Evolutionary conservation across 345 rosid species (phyloP).

Genomic region (Eucalyptus marginata): DNA sequence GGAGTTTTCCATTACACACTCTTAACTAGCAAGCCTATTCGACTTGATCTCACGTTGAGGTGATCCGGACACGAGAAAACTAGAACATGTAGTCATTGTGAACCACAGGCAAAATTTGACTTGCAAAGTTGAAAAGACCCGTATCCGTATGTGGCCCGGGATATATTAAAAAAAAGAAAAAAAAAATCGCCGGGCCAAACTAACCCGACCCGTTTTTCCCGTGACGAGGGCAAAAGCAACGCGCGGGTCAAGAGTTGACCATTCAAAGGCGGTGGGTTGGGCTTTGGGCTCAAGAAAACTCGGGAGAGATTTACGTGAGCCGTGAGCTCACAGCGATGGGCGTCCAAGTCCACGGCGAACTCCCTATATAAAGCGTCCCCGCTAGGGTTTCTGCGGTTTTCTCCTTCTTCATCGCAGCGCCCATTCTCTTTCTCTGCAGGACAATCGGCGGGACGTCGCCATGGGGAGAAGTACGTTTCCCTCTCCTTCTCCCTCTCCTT

Average conservation of each 20-base stretch:
- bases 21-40: too few species aligned
- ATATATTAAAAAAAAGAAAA: too few species aligned
- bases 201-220: not conserved
- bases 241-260: not conserved
- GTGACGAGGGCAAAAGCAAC: not conserved
- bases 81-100: not conserved
- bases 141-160: not conserved
- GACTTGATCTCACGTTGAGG: not conserved
- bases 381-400: not conserved
- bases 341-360: not conserved
- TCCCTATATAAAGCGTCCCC: not conserved
- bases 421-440: not conserved
- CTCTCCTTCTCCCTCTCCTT: not conserved
- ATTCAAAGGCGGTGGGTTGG: not conserved
- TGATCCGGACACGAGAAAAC: not conserved
- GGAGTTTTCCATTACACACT: too few species aligned
- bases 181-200: not conserved
- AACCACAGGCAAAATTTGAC: too few species aligned
- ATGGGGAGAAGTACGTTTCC: conserved; percentile 17
- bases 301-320: not conserved
- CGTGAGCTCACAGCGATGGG: not conserved
- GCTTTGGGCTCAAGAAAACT: not conserved
- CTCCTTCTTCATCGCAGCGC: not conserved
- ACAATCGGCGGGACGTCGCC: not conserved
- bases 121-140: not conserved